Evolutionary conservation across 2,329 filamentous ascomycete species (phyloP).

Genomic region (Colletotrichum sojae): DNA sequence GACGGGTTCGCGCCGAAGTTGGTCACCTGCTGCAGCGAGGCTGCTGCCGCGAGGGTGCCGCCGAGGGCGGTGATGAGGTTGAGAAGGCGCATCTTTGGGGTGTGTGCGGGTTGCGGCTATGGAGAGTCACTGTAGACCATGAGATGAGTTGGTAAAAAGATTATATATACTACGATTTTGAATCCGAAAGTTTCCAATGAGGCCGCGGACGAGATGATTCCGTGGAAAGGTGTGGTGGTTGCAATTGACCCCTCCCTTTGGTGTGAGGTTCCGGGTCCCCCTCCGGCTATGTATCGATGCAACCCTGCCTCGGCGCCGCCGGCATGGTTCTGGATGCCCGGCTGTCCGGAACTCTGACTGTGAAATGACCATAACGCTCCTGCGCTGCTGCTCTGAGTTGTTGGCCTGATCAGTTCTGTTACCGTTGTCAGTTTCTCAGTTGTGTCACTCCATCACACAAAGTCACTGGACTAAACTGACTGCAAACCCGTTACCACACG

Average conservation of each 20-base stretch:
- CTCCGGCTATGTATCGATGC: neutral
- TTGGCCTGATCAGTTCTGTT: no score
- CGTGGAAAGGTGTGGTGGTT: slow-evolving; percentile 16
- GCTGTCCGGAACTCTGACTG: neutral
- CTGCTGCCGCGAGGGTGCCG: slow-evolving; percentile 43
- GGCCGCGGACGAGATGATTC: slow-evolving; percentile 34
- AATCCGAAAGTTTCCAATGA: neutral
- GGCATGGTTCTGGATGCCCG: neutral
- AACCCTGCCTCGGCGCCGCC: neutral
- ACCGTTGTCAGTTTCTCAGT: no score
- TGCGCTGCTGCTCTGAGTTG: neutral
- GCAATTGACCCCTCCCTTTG: neutral
- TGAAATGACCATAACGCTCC: neutral
- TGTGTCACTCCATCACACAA: neutral
- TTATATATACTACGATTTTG: neutral
- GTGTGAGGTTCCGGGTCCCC: neutral
- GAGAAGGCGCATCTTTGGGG: slow-evolving; percentile 15
- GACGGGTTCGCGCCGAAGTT: slow-evolving; percentile 54
- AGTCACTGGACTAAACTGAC: neutral
- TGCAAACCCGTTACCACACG: neutral
- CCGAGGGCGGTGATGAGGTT: slow-evolving; percentile 16
- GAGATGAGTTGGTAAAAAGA: neutral
- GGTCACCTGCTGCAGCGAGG: slow-evolving; percentile 53
- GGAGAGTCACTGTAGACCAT: neutral
- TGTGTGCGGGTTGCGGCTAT: neutral